Conservation (phyloP, 179 eudicot genomes). For the Drosera spatulata region DNA sequence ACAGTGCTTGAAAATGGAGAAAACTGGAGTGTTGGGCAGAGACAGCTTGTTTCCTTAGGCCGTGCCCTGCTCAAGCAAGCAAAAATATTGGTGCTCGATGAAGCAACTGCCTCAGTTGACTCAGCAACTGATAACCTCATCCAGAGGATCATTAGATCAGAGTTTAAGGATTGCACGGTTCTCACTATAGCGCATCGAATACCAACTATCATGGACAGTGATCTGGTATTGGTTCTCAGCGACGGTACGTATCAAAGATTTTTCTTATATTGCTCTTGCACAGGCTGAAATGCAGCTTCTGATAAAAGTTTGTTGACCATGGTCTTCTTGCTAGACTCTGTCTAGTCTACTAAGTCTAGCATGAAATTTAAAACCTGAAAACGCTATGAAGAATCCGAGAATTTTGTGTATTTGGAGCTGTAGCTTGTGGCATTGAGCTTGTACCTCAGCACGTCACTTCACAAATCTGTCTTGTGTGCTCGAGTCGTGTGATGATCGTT, state of each 20-base stretch:
- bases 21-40: constrained; percentile 97
- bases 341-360: too few species aligned
- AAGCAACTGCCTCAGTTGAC: constrained; percentile 99
- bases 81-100: constrained; percentile 85
- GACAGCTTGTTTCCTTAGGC: constrained; percentile 94
- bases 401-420: too few species aligned
- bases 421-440: too few species aligned
- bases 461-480: too few species aligned
- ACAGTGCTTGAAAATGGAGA: constrained; percentile 92
- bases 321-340: too few species aligned
- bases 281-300: background rate
- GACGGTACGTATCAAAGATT: constrained; percentile 39
- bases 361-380: too few species aligned
- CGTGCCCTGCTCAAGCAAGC: constrained; percentile 91
- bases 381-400: too few species aligned
- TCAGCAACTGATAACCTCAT: constrained; percentile 91
- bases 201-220: constrained; percentile 94
- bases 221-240: constrained; percentile 90
- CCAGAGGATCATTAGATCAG: constrained; percentile 86
- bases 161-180: constrained; percentile 78
- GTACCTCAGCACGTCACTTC: too few species aligned
- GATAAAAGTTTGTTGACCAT: background rate
- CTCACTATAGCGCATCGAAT: constrained; percentile 93
- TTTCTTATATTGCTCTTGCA: background rate
- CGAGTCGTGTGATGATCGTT: too few species aligned